Evolutionary conservation across 106 monocot genomes (phyloP), one percentile per base, ranked within the genome.

Genomic region (Phalaenopsis aphrodite): DNA sequence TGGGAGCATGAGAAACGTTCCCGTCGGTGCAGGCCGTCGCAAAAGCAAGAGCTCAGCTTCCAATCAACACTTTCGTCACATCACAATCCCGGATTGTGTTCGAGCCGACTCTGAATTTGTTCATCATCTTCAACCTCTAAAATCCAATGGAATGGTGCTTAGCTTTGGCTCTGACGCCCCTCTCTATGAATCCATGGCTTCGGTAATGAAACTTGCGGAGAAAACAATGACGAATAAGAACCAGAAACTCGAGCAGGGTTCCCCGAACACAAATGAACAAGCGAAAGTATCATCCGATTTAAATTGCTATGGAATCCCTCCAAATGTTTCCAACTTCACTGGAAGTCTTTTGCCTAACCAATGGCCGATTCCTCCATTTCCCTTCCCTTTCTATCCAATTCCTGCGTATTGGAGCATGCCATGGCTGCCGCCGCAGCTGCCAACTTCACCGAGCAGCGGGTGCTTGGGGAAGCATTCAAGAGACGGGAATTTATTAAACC

Each of bases 381-480:
- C 78, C 3, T 15, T 78, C 23, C 72, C 78, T 37, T 46, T 72
- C 45, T 83, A 73, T 42, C 78, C 83, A 5, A 36, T 72, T 3
- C 11, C 55, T 8, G 24, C 72, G 5, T 83, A 73, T 36, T 78
- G 82, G 82, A 48, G 65, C 76, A 30, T 65, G 1, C 81, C 81
- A 43, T 76, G 46, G 65, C 19, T 14, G 18, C 19, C 72, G 4
- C 37, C 80, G 2, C 14, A 37, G 52, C 38, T 42, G 21, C 4
- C 64, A 24, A 65, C n/a, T 23, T 65, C 64, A 8, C 64, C 64
- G 21, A 57, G 52, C 52, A 52, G 23, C 80, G 78, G 11, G 82
- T 30, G 30, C 42, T 68, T 88, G 56, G 92, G 92, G 42, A 92
- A 92, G 86, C 94, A 86, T 42, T 84, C 89, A 2, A 89, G 94